Evolutionary conservation across 495 filamentous ascomycete species (phyloP), one percentile per base, ranked within the genome.

Genomic region (Bombardia bombarda): DNA sequence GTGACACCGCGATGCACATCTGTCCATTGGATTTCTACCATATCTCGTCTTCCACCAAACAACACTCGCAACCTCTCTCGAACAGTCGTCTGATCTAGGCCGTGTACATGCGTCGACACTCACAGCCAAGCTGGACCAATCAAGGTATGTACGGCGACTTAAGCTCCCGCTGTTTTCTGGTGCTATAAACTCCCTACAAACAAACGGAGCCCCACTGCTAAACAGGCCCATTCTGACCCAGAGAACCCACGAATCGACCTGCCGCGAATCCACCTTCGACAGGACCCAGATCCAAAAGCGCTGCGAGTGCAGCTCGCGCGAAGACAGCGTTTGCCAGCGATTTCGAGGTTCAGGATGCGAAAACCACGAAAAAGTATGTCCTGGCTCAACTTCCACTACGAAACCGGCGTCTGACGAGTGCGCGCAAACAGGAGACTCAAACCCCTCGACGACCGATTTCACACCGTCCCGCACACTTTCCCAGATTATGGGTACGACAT

Each of bases 401-500:
- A 33, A n/a, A 7, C 33, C 32, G 16, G 18, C 17, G 17, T 30
- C 43, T 50, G 38, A 51, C 40, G 4, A 20, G n/a, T 33, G 13
- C 33, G 9, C 17, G 32, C 34, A 50, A n/a, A n/a, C n/a, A 46
- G 38, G 30, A 17, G 7, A 33, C 36, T 20, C n/a, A n/a, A n/a
- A n/a, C n/a, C n/a, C n/a, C n/a, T n/a, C n/a, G 39, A 48, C 34
- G 35, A 51, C 26, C 43, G 41, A 24, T 55, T 46, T 22, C 53
- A 57, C 48, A 39, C 36, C 31, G 47, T 44, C 23, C 35, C 43
- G 19, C 49, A 57, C 40, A 49, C 51, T 14, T 54, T 57, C 31
- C 53, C 58, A 22, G 58, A 61, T 37, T 59, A 61, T 59, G 58
- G 58, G 58, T 59, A 54, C 19, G 23, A 24, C 23, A 40, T 13